These are phyloP conservation scores for Leptodermis oblonga DNA, from an alignment of 257 asterid species.

Conservation along the genomic window DNA sequence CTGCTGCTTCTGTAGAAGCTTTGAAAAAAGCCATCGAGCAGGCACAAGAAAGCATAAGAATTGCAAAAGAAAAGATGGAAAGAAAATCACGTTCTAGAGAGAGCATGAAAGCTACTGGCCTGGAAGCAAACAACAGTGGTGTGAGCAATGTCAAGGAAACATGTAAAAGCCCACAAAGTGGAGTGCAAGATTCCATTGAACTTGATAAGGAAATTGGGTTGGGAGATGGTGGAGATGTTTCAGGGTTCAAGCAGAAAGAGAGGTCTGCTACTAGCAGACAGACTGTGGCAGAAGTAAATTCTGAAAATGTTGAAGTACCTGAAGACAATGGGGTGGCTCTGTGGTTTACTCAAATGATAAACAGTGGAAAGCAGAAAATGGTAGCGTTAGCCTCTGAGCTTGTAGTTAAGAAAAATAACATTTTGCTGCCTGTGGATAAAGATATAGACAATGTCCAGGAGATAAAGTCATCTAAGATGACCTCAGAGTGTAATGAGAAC, in stretches of 20 bases:
- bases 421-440: constrained; percentile 20
- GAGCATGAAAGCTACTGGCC: constrained; percentile 32
- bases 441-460: constrained; percentile 20
- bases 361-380: constrained; percentile 31
- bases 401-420: constrained; percentile 27
- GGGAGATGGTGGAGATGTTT: constrained; percentile 26
- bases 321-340: constrained; percentile 32
- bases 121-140: constrained; percentile 27
- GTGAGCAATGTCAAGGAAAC: constrained; percentile 26
- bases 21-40: constrained; percentile 77
- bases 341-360: constrained; percentile 31
- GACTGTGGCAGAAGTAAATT: constrained; percentile 24
- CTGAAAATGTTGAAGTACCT: constrained; percentile 33
- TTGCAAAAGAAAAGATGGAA: constrained; percentile 80
- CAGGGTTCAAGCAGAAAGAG: constrained; percentile 26
- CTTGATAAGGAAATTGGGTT: constrained; percentile 22
- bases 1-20: constrained; percentile 75
- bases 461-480: constrained; percentile 24
- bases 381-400: constrained; percentile 35
- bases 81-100: constrained; percentile 40
- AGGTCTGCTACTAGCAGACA: constrained; percentile 17
- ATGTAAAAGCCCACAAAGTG: constrained; percentile 26
- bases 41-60: constrained; percentile 89
- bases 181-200: constrained; percentile 21
- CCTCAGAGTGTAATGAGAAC: constrained; percentile 18